Conservation (phyloP, 192 early-diverging fungal genomes). For the Umbelopsis sp. region DNA sequence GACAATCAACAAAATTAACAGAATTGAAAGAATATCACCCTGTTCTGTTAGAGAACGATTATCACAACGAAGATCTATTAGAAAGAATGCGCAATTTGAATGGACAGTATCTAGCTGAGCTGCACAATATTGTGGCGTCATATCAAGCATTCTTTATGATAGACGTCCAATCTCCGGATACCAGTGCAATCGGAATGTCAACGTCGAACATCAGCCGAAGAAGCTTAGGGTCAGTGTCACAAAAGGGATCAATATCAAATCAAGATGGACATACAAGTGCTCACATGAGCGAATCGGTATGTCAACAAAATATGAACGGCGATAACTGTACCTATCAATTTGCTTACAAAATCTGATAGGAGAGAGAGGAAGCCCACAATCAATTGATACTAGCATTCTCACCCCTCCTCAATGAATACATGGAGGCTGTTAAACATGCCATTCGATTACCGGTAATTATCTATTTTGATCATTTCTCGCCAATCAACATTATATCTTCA, state of each 20-base stretch:
- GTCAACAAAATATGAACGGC: background rate
- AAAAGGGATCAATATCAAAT: constrained; percentile 10
- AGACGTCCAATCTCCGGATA: background rate
- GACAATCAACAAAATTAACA: constrained; percentile 20
- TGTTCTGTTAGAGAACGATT: background rate
- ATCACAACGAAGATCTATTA: background rate
- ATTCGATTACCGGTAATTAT: constrained; percentile 4
- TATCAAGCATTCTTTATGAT: background rate
- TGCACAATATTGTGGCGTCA: background rate
- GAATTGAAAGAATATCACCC: constrained; percentile 4
- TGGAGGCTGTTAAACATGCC: background rate
- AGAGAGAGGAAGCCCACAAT: background rate
- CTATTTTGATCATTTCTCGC: background rate
- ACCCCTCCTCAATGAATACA: background rate
- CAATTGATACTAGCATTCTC: background rate
- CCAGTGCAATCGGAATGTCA: background rate
- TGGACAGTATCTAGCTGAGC: constrained; percentile 13
- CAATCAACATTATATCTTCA: background rate
- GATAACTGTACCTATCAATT: background rate
- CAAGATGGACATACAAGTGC: background rate
- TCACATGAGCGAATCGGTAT: background rate
- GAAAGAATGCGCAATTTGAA: background rate
- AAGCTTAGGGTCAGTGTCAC: constrained; percentile 4
- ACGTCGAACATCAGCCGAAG: background rate
- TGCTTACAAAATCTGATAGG: background rate